A percentile compares a stretch with the other conserved stretches of the same genome.
Conservation (phyloP, 805 yeast genomes). For the Spathaspora sp. region DNA sequence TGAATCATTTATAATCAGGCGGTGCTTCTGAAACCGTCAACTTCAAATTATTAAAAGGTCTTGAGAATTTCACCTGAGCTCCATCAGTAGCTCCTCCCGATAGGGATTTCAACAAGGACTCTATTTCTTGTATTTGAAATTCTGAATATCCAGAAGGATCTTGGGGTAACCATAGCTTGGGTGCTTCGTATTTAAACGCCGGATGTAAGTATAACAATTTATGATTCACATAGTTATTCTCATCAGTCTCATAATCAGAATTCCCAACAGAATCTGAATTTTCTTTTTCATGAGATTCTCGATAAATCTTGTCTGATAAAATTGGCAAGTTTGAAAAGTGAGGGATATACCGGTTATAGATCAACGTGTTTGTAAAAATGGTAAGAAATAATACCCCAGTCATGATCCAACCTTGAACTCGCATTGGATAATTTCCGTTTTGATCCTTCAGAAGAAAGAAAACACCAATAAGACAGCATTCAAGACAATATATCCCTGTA, state of each 20-base stretch:
- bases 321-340: conserved; percentile 30
- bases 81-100: conserved; percentile 24
- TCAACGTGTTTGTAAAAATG: conserved; percentile 50
- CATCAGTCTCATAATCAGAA: background rate
- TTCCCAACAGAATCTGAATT: background rate
- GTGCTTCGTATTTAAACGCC: conserved; percentile 31
- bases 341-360: conserved; percentile 38
- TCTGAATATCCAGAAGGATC: conserved; percentile 31
- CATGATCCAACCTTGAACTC: conserved; percentile 51
- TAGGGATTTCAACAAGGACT: conserved; percentile 11
- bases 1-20: conserved; percentile 19
- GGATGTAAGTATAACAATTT: conserved; percentile 34
- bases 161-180: conserved; percentile 37
- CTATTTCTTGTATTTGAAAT: conserved; percentile 15
- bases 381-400: conserved; percentile 50
- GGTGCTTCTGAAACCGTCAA: conserved; percentile 26
- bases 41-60: conserved; percentile 9
- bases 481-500: conserved; percentile 78
- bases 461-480: conserved; percentile 72
- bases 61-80: conserved; percentile 15
- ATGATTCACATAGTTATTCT: conserved; percentile 10
- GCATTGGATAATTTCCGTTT: conserved; percentile 41
- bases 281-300: background rate
- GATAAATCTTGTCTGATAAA: conserved; percentile 12
- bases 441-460: conserved; percentile 58